These are phyloP conservation scores for Leccinum longicurvipes DNA, from an alignment of 768 basidiomycete species.

Conservation along the genomic window DNA sequence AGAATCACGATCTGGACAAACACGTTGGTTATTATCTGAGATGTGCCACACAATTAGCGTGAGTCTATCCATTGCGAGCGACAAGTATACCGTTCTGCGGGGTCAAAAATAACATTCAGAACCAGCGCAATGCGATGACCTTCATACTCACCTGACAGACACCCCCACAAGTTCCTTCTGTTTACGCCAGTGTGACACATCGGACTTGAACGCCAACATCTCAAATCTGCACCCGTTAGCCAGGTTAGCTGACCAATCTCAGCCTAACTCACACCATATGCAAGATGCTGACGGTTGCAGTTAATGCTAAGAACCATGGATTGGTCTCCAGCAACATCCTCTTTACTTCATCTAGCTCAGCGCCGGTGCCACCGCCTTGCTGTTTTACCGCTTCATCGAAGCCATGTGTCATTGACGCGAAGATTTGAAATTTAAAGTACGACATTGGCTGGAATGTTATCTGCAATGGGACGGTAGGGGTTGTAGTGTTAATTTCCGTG, in stretches of 20 bases:
- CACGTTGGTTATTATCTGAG: slow-evolving; percentile 83
- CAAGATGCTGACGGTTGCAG: slow-evolving; percentile 79
- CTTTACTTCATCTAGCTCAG: slow-evolving; percentile 94
- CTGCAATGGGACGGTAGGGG: slow-evolving; percentile 71
- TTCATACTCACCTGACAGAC: slow-evolving; percentile 68
- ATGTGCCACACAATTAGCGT: slow-evolving; percentile 11
- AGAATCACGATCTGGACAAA: slow-evolving; percentile 89
- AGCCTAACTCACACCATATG: slow-evolving; percentile 70
- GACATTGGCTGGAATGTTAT: slow-evolving; percentile 84
- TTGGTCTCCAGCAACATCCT: slow-evolving; percentile 88
- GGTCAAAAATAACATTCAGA: slow-evolving; percentile 20
- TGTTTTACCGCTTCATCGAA: slow-evolving; percentile 85
- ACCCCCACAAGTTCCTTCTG: slow-evolving; percentile 95
- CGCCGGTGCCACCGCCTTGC: slow-evolving; percentile 55
- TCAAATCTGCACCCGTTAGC: slow-evolving; percentile 61
- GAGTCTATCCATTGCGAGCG: slow-evolving; percentile 9
- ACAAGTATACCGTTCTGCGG: slow-evolving; percentile 50
- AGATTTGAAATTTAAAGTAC: slow-evolving; percentile 84
- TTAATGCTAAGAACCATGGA: slow-evolving; percentile 83
- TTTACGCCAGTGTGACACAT: slow-evolving; percentile 93
- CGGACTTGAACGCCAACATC: slow-evolving; percentile 93
- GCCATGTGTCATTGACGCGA: slow-evolving; percentile 77
- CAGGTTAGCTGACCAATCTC: background rate
- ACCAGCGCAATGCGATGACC: slow-evolving; percentile 5
- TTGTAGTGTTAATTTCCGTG: slow-evolving; percentile 82